phyloP scores from a whole-genome alignment of 1,284 basidiomycete genomes.

The Tylopilus orsonianus region DNA sequence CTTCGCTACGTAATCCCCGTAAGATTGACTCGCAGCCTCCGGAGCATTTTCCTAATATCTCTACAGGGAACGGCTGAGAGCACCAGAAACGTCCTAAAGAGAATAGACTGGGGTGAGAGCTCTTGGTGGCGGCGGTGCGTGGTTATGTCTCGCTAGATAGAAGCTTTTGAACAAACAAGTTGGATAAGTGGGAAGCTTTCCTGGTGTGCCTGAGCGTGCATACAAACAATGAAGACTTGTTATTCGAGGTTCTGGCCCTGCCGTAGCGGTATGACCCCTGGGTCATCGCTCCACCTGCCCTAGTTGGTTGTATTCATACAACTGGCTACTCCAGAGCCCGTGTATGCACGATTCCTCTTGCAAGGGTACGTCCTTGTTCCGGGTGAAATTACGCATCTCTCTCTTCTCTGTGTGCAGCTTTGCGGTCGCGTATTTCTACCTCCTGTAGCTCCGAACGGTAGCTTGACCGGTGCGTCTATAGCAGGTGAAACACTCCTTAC shows the following conservation, averaged over 20 bases:
- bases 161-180: slow-evolving; percentile 2
- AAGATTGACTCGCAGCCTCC: slow-evolving; percentile 21
- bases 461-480: slow-evolving; percentile 62
- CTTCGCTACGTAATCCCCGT: slow-evolving; percentile 66
- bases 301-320: slow-evolving; percentile 59
- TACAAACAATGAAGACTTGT: slow-evolving; percentile 64
- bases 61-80: slow-evolving; percentile 51
- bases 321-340: slow-evolving; percentile 66
- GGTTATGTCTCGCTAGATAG: slow-evolving; percentile 6
- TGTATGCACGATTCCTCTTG: slow-evolving; percentile 69
- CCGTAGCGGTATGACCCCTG: slow-evolving; percentile 55
- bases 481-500: slow-evolving; percentile 44
- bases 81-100: slow-evolving; percentile 50
- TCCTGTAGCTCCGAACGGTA: slow-evolving; percentile 88
- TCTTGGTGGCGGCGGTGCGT: slow-evolving; percentile 59
- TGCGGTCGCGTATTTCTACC: slow-evolving; percentile 76
- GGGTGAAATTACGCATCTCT: slow-evolving; percentile 73
- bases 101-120: slow-evolving; percentile 70
- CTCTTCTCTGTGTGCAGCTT: slow-evolving; percentile 77
- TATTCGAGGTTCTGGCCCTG: slow-evolving; percentile 14
- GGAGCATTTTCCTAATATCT: slow-evolving; percentile 9
- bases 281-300: slow-evolving; percentile 56
- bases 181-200: slow-evolving; percentile 58
- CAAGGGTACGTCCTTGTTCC: slow-evolving; percentile 68
- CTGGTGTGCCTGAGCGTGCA: slow-evolving; percentile 70